Evolutionary conservation across 2,329 filamentous ascomycete genomes (phyloP).

Genomic region (Hymenoscyphus scutula): DNA sequence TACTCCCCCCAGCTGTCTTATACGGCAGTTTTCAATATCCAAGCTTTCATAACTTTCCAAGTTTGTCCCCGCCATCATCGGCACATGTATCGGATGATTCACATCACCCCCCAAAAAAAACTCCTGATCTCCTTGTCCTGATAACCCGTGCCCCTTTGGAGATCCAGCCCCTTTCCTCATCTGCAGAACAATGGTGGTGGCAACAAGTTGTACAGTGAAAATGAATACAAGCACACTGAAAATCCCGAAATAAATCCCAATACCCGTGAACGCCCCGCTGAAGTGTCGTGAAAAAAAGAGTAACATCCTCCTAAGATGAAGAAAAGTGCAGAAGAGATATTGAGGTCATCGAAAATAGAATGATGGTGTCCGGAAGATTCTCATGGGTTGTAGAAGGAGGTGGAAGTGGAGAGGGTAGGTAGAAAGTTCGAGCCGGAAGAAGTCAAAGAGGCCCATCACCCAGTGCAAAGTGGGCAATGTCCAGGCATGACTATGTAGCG

Average conservation of each 20-base stretch:
- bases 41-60: conserved; percentile 5
- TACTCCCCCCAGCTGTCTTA: background rate
- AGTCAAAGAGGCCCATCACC: conserved; percentile 13
- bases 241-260: conserved; percentile 10
- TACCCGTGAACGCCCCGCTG: conserved; percentile 24
- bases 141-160: conserved; percentile 13
- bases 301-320: background rate
- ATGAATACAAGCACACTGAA: conserved; percentile 5
- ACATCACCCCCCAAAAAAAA: conserved; percentile 9
- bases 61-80: background rate
- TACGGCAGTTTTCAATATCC: conserved; percentile 14
- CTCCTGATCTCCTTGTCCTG: conserved; percentile 13
- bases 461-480: conserved; percentile 53
- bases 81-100: conserved; percentile 8
- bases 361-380: background rate
- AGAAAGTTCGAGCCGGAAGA: background rate
- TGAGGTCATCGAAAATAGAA: background rate
- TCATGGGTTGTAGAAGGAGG: background rate
- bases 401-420: background rate
- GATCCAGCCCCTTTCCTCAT: conserved; percentile 22
- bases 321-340: background rate
- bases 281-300: conserved; percentile 15
- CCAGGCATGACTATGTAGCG: conserved; percentile 70
- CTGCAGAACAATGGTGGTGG: conserved; percentile 8
- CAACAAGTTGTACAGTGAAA: conserved; percentile 19